Base-by-base conservation (phyloP, 306 rosid species). In the Casuarina cunninghamiana region DNA sequence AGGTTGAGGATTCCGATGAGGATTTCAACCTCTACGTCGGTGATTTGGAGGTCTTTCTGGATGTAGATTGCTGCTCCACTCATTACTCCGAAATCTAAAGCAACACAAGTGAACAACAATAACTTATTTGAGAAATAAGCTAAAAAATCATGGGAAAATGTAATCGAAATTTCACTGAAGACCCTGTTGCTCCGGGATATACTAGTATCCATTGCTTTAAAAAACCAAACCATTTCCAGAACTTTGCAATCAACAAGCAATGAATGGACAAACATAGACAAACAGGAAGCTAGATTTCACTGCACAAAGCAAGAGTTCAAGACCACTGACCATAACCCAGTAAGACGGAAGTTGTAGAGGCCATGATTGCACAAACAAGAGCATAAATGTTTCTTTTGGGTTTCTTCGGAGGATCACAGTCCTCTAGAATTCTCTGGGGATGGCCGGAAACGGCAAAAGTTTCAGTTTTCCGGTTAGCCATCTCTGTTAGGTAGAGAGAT, bases 31-130 rank as follows among this genome's bases (percentile, higher is more conserved):
- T 92, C 49, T 0, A 32, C 72, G 83, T 95, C 94, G 0, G 86
- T 44, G 17, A 91, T 39, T 46, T 78, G 75, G 11, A 95, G 78
- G 78, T 92, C 97, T 0, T 83, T 10, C 75, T 91, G 4, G 60
- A 95, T 95, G 77, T 60, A 89, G 8, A 89, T 74, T 1, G 21
- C 79, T 0, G 97, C 98, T 78, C 98, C 98, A 74, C 98, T 95
- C 97, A 95, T 95, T 49, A 95, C 98, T 12, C 97, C 98, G 19
- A 91, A 75, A 83, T 95, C 98, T 92, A 87, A 58, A 49, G 67
- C 74, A 76, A 70, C 43, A 7, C 5, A 12, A 3, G 12, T 2
- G 71, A 32, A 17, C 49, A 16, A 26, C 32, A 26, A 26, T 1
- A 26, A 61, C 32, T 12, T 0, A 10, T 66, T 26, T 4, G 26